Base-by-base conservation (phyloP, 2,329 filamentous ascomycete species). In the Sarocladiaceae sp. region DNA sequence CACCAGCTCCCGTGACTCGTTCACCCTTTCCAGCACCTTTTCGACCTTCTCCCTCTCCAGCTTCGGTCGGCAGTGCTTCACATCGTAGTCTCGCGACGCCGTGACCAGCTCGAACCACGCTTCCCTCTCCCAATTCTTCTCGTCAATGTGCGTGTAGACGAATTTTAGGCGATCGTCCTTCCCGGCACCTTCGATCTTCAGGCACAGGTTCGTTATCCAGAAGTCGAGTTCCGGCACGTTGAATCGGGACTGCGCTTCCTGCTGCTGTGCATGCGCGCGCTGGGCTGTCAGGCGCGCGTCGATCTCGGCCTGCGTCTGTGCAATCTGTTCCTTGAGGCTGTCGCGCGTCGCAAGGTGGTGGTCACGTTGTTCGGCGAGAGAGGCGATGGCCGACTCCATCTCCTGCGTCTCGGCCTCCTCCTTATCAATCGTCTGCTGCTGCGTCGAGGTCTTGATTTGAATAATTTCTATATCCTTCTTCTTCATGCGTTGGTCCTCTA, bases 151-250 rank as follows among this genome's bases (percentile, higher is more conserved):
- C 21, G 81, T 85, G 59, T 88, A 98, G 2, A 93, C 78, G 61
- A 98, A 95, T 64, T 91, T 91, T 54, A 98, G 72, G 20, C 86
- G 77, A 64, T 96, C 90, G 50, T 87, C 82, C 58, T 80, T 78
- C 1, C 88, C 90, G 0, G 87, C 86, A 2, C 91, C 91, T 59
- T 97, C 91, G 58, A 98, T 94, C 48, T 85, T 74, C 59, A 97
- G 64, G 47, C 91, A 90, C 48, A 98, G 70, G 60, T 91, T 93
- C 45, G 84, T 85, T 61, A 95, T 86, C 93, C 93, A 98, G 61
- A 97, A 97, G 53, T 90, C 86, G 35, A 98, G 74, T 68, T 98
- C 93, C 0, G 93, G 93, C 33, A 87, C 78, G 64, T 98, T 97
- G 65, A 91, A 86, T 26, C 88, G 80, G 44, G 85, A 80, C 67